Conservation (phyloP, 495 filamentous ascomycete species). For the Antarctomyces pellizariae region DNA sequence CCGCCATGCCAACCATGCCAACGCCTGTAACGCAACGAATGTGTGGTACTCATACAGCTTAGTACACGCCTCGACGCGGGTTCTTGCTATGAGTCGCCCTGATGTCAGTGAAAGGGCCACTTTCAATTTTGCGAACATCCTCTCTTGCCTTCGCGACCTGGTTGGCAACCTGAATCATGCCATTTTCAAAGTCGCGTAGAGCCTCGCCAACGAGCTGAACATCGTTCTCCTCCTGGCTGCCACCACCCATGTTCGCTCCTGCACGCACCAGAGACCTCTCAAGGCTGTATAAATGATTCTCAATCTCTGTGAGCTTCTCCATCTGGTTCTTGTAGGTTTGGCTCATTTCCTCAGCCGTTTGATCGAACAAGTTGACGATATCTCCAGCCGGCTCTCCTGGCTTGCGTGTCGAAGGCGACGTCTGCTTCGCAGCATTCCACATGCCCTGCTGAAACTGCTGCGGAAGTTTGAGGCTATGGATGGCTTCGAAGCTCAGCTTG, state of each 20-base stretch:
- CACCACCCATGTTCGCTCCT: constrained; percentile 25
- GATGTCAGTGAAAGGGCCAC: no score
- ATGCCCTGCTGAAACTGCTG: constrained; percentile 45
- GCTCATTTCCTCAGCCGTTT: constrained; percentile 46
- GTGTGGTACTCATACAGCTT: no score
- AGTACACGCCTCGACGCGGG: no score
- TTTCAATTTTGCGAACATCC: no score
- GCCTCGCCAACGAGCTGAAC: constrained; percentile 39
- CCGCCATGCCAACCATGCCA: no score
- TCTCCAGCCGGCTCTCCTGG: constrained; percentile 29
- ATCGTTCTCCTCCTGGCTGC: constrained; percentile 20
- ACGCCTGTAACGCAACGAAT: no score
- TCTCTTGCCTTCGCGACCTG: constrained; percentile 46
- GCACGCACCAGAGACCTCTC: constrained; percentile 41
- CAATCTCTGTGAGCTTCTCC: constrained; percentile 53
- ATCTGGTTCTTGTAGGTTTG: constrained; percentile 40
- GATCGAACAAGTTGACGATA: constrained; percentile 55
- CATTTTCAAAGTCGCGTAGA: constrained; percentile 53
- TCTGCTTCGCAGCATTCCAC: constrained; percentile 23
- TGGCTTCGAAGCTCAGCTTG: constrained; percentile 45
- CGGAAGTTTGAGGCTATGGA: constrained; percentile 54
- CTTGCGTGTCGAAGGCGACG: constrained; percentile 7
- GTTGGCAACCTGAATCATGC: constrained; percentile 51
- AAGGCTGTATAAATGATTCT: constrained; percentile 55
- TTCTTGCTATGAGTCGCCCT: no score